Evolutionary conservation across 805 yeast genomes (phyloP).

Genomic region (Wickerhamiella hasegawae): DNA sequence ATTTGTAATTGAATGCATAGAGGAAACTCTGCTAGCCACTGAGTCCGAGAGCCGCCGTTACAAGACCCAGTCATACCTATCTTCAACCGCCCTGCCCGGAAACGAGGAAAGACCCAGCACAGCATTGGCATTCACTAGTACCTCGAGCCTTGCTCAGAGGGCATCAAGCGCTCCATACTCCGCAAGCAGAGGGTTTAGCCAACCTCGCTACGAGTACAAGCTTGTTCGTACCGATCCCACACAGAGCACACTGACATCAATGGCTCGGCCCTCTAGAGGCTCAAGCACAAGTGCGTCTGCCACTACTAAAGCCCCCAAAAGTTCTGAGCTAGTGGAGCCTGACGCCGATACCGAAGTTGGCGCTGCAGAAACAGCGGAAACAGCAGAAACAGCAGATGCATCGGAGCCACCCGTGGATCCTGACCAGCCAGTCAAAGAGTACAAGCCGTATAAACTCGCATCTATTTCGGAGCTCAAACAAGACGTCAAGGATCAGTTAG

Average conservation of each 20-base stretch:
- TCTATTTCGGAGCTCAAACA: slow-evolving; percentile 37
- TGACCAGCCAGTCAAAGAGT: not conserved
- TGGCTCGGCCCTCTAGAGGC: slow-evolving; percentile 3
- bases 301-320: not conserved
- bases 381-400: not conserved
- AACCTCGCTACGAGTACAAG: slow-evolving; percentile 43
- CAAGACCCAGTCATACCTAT: slow-evolving; percentile 35
- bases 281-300: not conserved
- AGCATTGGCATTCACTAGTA: too few relatives aligned
- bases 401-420: not conserved
- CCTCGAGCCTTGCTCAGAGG: too few relatives aligned
- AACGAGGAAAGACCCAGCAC: too few relatives aligned
- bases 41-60: slow-evolving; percentile 52
- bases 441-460: slow-evolving; percentile 6
- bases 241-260: slow-evolving; percentile 38
- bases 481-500: slow-evolving; percentile 30
- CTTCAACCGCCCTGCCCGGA: too few relatives aligned
- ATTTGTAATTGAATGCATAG: slow-evolving; percentile 33
- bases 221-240: slow-evolving; percentile 55
- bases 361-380: too few relatives aligned
- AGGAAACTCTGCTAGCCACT: slow-evolving; percentile 32
- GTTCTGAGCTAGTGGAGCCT: not conserved
- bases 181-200: too few relatives aligned
- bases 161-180: too few relatives aligned
- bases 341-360: slow-evolving; percentile 1